Evolutionary conservation across 306 rosid species (phyloP), one percentile per base, ranked within the genome.

Genomic region (Carpinus viminea): DNA sequence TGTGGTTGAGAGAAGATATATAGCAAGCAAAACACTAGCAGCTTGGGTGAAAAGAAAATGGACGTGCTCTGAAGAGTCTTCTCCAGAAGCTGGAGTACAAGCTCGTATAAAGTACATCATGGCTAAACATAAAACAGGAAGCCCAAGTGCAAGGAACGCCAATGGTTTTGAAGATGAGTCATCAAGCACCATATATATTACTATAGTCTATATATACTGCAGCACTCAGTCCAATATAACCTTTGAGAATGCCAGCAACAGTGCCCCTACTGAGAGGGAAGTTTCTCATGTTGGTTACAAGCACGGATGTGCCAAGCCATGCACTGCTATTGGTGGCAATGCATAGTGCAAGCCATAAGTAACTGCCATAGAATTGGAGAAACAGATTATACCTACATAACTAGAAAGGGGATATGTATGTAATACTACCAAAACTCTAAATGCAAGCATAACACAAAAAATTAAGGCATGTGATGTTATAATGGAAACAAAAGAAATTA

Each of bases 261-360:
- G 89, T 88, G 80, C 97, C 98, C 77, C 96, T 83, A 50, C 89
- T 89, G 73, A 90, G 93, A 84, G 96, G 98, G 84, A 94, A 94
- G 88, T 94, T 94, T 74, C 96, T 94, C 98, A 94, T 94, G 91
- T 92, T 94, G 76, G 93, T 90, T 38, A 94, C 93, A 62, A 92
- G 93, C 74, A 92, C 93, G 2, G 97, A 87, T 5, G 93, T 90
- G 26, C 94, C 91, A 4, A 90, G 80, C 97, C 98, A 94, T 47
- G 98, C 94, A 48, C 78, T 46, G 80, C 97, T 86, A 47, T 92
- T 86, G 2, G 90, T 48, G 64, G 92, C 98, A 26, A 92, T 72
- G 65, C 88, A 84, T 28, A 91, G 97, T 51, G 93, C 87, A 3
- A 93, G 18, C 68, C 87, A 93, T 73, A n/a, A n/a, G n/a, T n/a